These are phyloP conservation scores for Angophora floribunda DNA, from an alignment of 345 rosid genomes.

Conservation along the genomic window DNA sequence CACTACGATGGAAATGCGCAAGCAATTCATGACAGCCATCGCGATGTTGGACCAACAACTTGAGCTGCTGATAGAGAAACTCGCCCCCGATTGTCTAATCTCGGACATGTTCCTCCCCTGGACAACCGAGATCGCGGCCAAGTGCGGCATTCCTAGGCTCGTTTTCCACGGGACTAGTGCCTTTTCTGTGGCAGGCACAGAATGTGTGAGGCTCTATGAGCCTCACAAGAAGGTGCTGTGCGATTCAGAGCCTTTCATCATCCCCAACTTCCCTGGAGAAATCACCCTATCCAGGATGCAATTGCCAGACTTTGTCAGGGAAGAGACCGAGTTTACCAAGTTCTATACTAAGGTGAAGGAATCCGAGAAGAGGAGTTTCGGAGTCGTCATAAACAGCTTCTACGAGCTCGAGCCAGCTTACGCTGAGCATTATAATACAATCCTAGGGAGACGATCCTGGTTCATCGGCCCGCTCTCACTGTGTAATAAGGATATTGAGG, in stretches of 20 bases:
- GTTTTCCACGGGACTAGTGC: slow-evolving; percentile 41
- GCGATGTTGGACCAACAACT: slow-evolving; percentile 14
- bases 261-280: slow-evolving; percentile 5
- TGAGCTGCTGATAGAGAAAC: slow-evolving; percentile 8
- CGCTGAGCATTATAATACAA: slow-evolving; percentile 5
- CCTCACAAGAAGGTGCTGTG: slow-evolving; percentile 22
- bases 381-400: slow-evolving; percentile 22
- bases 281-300: slow-evolving; percentile 8
- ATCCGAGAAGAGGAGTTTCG: background rate
- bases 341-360: background rate
- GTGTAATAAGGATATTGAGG: slow-evolving; percentile 16
- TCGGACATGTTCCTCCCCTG: slow-evolving; percentile 56
- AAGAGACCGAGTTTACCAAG: background rate
- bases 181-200: slow-evolving; percentile 14
- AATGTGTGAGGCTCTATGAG: slow-evolving; percentile 9
- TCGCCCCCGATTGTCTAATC: slow-evolving; percentile 22
- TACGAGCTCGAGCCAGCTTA: slow-evolving; percentile 26
- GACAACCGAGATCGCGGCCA: slow-evolving; percentile 32
- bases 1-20: background rate
- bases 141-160: slow-evolving; percentile 33
- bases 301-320: background rate
- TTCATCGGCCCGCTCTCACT: slow-evolving; percentile 18
- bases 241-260: slow-evolving; percentile 13
- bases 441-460: slow-evolving; percentile 10
- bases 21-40: background rate